Evolutionary conservation across 164 flowering plant genomes (phyloP).

Genomic region (Dillenia turbinata): DNA sequence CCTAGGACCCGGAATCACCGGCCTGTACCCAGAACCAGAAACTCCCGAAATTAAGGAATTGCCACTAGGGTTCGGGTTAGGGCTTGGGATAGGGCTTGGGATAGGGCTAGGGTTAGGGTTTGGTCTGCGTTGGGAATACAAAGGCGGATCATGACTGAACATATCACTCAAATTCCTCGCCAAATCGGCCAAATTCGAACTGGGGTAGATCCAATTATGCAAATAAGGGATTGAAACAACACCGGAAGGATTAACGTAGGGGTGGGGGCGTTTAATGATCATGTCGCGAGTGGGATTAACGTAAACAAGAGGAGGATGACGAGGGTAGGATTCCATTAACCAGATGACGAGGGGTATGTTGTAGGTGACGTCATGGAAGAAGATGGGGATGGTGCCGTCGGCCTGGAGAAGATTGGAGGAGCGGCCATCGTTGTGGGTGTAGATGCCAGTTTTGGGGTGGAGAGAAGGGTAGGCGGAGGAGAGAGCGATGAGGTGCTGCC

Average conservation of each 20-base stretch:
- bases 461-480: slow-evolving; percentile 41
- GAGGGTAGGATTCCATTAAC: slow-evolving; percentile 68
- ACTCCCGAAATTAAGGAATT: not conserved
- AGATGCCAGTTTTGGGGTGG: slow-evolving; percentile 53
- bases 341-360: slow-evolving; percentile 66
- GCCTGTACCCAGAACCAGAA: slow-evolving; percentile 7
- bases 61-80: slow-evolving; percentile 22
- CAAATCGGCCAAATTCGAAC: slow-evolving; percentile 60
- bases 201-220: slow-evolving; percentile 60
- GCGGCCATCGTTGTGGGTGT: slow-evolving; percentile 77
- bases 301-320: slow-evolving; percentile 55
- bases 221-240: slow-evolving; percentile 50
- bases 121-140: slow-evolving; percentile 46
- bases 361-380: slow-evolving; percentile 47
- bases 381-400: slow-evolving; percentile 64
- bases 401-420: slow-evolving; percentile 63
- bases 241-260: slow-evolving; percentile 57
- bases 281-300: slow-evolving; percentile 69
- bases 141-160: slow-evolving; percentile 58
- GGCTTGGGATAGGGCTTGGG: too few species aligned
- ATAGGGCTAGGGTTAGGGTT: slow-evolving; percentile 18
- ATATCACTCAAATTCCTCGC: slow-evolving; percentile 27
- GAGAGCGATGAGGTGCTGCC: slow-evolving; percentile 56
- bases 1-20: slow-evolving; percentile 25
- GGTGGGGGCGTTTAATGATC: slow-evolving; percentile 67